Evolutionary conservation across 2,329 filamentous ascomycete species (phyloP).

Genomic region (Neonectria magnoliae): DNA sequence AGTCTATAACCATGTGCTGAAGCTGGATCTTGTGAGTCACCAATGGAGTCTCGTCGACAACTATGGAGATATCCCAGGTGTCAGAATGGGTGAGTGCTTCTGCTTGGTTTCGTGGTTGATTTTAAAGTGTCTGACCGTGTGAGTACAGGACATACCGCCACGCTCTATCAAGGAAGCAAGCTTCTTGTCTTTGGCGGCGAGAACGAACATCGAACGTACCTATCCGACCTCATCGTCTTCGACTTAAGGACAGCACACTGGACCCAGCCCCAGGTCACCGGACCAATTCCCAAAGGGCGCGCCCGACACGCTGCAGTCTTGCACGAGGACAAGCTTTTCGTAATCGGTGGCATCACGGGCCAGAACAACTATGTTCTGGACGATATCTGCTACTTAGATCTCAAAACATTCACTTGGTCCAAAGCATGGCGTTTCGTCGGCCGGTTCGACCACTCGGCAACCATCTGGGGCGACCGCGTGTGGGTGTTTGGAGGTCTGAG

Average conservation of each 20-base stretch:
- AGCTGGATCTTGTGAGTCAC: constrained; percentile 84
- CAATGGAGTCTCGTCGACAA: constrained; percentile 98
- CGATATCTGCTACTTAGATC: constrained; percentile 94
- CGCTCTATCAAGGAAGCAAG: constrained; percentile 92
- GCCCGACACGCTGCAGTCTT: constrained; percentile 94
- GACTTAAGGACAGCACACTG: constrained; percentile 94
- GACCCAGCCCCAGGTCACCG: constrained; percentile 89
- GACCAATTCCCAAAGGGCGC: constrained; percentile 86
- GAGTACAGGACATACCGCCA: constrained; percentile 84
- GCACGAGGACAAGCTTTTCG: constrained; percentile 95
- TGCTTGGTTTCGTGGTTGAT: neutral
- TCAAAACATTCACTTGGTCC: constrained; percentile 98
- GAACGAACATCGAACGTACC: constrained; percentile 95
- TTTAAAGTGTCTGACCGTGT: constrained; percentile 22
- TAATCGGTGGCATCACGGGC: constrained; percentile 94
- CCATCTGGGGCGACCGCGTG: constrained; percentile 89
- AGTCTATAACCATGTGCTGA: constrained; percentile 97
- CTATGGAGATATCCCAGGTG: constrained; percentile 96
- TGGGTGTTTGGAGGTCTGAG: constrained; percentile 98
- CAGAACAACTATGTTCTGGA: constrained; percentile 92
- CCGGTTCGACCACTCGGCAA: constrained; percentile 93
- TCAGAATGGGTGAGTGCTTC: constrained; percentile 84
- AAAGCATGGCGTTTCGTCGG: constrained; percentile 94
- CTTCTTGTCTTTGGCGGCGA: constrained; percentile 97
- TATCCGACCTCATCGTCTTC: constrained; percentile 95